phyloP scores from a whole-genome alignment of 2,329 filamentous ascomycete genomes.

The Ceratocystis ficicola region DNA sequence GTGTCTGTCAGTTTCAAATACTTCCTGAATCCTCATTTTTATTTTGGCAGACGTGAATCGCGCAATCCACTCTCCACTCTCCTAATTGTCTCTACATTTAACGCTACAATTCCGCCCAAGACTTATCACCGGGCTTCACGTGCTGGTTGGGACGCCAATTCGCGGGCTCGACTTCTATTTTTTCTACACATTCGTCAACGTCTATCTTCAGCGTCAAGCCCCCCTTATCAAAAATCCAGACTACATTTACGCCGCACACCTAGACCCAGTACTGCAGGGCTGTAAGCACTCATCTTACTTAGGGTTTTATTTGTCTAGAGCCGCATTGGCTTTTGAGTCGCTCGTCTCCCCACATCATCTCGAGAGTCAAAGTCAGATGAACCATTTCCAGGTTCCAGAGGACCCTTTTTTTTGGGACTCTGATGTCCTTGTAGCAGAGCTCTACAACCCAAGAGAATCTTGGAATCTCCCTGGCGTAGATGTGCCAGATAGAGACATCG shows the following conservation, averaged over 20 bases:
- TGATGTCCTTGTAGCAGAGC: conserved; percentile 51
- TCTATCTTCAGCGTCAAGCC: not conserved
- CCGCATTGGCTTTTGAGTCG: not conserved
- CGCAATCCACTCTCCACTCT: not conserved
- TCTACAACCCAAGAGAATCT: conserved; percentile 45
- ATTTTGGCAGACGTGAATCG: not conserved
- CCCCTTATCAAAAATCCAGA: no score
- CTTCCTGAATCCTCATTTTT: not conserved
- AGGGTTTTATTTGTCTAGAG: no score
- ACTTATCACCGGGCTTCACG: not conserved
- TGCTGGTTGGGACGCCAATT: not conserved
- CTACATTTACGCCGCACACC: no score
- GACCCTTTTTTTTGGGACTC: conserved; percentile 69
- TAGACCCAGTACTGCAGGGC: no score
- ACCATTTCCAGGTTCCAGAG: not conserved
- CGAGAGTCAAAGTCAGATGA: conserved; percentile 4
- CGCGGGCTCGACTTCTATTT: not conserved
- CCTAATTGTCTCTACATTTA: not conserved
- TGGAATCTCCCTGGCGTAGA: conserved; percentile 34
- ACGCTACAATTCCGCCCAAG: not conserved
- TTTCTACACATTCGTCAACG: not conserved
- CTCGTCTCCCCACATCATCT: no score
- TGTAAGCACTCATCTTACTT: no score
- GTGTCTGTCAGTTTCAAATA: not conserved
- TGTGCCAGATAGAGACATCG: conserved; percentile 24